Conservation (phyloP, 2,329 filamentous ascomycete species). For the Ampelomyces quisqualis region DNA sequence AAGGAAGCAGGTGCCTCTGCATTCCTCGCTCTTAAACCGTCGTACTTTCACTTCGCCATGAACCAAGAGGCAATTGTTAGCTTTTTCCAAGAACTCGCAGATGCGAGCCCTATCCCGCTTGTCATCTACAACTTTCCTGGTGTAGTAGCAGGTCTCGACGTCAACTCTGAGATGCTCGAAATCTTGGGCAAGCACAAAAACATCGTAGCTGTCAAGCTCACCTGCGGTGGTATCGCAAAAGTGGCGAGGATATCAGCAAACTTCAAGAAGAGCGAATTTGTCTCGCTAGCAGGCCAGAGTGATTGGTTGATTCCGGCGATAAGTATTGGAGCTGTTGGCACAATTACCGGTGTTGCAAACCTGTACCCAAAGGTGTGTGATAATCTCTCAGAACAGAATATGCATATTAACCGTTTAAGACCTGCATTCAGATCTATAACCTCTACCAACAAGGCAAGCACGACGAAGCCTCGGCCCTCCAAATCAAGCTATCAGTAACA, state of each 20-base stretch:
- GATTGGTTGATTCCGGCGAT: constrained; percentile 58
- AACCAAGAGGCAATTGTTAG: constrained; percentile 38
- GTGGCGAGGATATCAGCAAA: constrained; percentile 44
- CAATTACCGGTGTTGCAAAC: constrained; percentile 64
- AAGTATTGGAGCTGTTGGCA: constrained; percentile 59
- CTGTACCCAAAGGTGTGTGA: constrained; percentile 56
- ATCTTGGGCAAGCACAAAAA: constrained; percentile 39
- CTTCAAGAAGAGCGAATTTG: constrained; percentile 43
- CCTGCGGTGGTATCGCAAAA: constrained; percentile 46
- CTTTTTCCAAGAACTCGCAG: constrained; percentile 43
- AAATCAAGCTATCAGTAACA: constrained; percentile 54
- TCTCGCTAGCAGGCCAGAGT: constrained; percentile 47
- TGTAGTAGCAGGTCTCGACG: constrained; percentile 47
- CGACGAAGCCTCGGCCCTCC: constrained; percentile 52
- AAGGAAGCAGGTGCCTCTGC: constrained; percentile 44
- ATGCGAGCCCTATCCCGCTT: constrained; percentile 46
- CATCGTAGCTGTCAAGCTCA: constrained; percentile 44
- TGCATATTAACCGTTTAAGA: too few species aligned
- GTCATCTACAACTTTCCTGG: constrained; percentile 53
- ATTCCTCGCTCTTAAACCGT: constrained; percentile 44
- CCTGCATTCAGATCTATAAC: constrained; percentile 52
- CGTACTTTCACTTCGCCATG: constrained; percentile 47
- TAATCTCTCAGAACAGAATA: too few species aligned
- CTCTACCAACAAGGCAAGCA: constrained; percentile 52
- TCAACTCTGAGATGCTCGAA: constrained; percentile 47